Percentiles rank a stretch among this genome's conserved stretches.
Conservation (phyloP, 2,329 filamentous ascomycete species). For the Hypomyces perniciosus region DNA sequence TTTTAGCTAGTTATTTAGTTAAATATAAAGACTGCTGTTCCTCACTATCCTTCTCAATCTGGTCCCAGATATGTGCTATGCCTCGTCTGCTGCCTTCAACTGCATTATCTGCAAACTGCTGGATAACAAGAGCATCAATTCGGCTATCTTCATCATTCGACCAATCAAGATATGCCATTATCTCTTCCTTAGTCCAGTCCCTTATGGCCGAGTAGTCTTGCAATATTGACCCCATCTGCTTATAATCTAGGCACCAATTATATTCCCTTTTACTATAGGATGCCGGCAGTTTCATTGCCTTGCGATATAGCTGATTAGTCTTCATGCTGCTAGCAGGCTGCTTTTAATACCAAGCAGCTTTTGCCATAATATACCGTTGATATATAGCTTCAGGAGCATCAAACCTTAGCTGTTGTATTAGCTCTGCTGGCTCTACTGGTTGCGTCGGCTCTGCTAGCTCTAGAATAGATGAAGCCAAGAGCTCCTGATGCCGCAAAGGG, state of each 20-base stretch:
- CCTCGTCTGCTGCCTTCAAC: not conserved
- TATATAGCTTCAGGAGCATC: conserved; percentile 16
- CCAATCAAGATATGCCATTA: conserved; percentile 21
- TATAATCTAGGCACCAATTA: conserved; percentile 18
- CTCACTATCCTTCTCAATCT: too few species aligned
- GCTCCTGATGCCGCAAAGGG: conserved; percentile 9
- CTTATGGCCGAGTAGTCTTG: conserved; percentile 11
- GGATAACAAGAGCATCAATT: conserved; percentile 13
- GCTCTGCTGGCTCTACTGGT: not conserved
- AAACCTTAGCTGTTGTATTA: not conserved
- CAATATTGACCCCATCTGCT: conserved; percentile 13
- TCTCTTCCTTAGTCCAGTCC: conserved; percentile 19
- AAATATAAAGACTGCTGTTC: too few species aligned
- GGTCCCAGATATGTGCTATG: too few species aligned
- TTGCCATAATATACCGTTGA: conserved; percentile 15
- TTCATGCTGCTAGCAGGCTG: conserved; percentile 14
- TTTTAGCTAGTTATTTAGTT: too few species aligned
- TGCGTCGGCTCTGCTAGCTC: not conserved
- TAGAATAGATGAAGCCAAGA: not conserved
- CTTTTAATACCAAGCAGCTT: conserved; percentile 15
- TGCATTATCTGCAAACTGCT: conserved; percentile 11
- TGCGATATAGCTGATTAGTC: conserved; percentile 19
- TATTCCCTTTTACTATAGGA: conserved; percentile 15
- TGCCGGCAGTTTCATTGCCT: conserved; percentile 15
- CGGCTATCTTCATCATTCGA: conserved; percentile 17